Evolutionary conservation across 2,329 filamentous ascomycete genomes (phyloP), one percentile per base, ranked within the genome.

Genomic region (Diaporthe sp.): DNA sequence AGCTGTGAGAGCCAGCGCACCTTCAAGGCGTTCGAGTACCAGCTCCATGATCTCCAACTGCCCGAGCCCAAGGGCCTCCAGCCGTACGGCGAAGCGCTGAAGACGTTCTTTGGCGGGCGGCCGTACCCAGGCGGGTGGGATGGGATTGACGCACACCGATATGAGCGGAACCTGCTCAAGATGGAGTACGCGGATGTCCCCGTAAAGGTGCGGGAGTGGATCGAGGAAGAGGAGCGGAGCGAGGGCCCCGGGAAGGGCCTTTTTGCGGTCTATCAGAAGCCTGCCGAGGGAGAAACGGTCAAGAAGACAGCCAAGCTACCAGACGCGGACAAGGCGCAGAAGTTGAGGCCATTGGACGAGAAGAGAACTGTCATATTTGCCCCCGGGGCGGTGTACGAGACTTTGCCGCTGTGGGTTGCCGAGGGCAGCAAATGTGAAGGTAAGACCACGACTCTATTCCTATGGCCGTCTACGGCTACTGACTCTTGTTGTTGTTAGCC

Each of bases 81-180:
- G 71, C 82, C 82, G 3, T 88, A 83, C 81, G 81, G 80, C 53
- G 80, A 83, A 8, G 86, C 84, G 1, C 82, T 88, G 55, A 86
- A 85, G 78, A 78, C 79, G 19, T 79, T 85, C 57, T 88, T 88
- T 77, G 74, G 79, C 10, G 81, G 81, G 6, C 82, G 84, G 44
- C 81, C 85, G 68, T 88, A 90, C 79, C 88, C 89, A 0, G 89
- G 89, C 34, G 85, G 85, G 55, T 90, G 89, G 89, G 83, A 84
- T 37, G 89, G 89, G 49, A 81, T 87, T 34, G 89, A 90, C 78
- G 84, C 83, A n/a, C 88, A 90, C 80, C 86, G 86, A 67, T 84
- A 86, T 76, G 86, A 88, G 72, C 85, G 88, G 25, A 85, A 84
- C 73, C 79, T 89, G 76, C 79, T 90, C 58, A 78, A 83, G 78